Percentiles rank a stretch among this genome's conserved stretches.
These are phyloP conservation scores for Apiospora sp. DNA, from an alignment of 2,329 filamentous ascomycete genomes.

Conservation along the genomic window DNA sequence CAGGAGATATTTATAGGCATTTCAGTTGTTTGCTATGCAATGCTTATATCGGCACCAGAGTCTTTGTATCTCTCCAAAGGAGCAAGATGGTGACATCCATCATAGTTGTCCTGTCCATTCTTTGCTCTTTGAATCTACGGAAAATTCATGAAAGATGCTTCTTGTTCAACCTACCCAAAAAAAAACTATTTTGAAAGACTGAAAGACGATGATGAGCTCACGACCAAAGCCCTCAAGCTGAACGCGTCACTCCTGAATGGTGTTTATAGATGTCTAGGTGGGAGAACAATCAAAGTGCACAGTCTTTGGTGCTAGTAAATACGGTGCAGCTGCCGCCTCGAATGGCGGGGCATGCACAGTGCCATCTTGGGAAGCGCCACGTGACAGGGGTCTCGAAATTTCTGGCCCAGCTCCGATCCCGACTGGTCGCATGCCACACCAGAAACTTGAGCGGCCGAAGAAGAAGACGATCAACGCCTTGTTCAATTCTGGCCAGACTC, in stretches of 20 bases:
- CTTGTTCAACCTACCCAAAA: not conserved
- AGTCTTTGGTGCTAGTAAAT: not conserved
- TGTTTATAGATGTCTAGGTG: not conserved
- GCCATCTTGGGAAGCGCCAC: not conserved
- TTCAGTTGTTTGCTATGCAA: not conserved
- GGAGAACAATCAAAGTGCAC: not conserved
- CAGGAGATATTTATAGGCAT: not conserved
- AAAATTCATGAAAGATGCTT: not conserved
- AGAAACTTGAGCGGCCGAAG: not conserved
- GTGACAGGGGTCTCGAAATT: slow-evolving; percentile 24
- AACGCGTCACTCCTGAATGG: too few species aligned
- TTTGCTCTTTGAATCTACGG: not conserved
- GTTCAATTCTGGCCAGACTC: not conserved
- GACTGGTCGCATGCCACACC: slow-evolving; percentile 3
- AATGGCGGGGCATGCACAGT: not conserved
- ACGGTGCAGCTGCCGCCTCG: not conserved
- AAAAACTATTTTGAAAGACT: not conserved
- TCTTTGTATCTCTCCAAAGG: not conserved
- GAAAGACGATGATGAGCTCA: too few species aligned
- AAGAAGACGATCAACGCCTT: not conserved
- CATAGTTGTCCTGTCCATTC: not conserved
- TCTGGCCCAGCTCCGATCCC: slow-evolving; percentile 14
- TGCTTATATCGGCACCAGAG: not conserved
- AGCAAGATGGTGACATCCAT: not conserved
- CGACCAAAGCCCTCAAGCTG: too few species aligned